These are phyloP conservation scores for Phialocephala subalpina DNA, from an alignment of 2,329 filamentous ascomycete species.

Conservation along the genomic window DNA sequence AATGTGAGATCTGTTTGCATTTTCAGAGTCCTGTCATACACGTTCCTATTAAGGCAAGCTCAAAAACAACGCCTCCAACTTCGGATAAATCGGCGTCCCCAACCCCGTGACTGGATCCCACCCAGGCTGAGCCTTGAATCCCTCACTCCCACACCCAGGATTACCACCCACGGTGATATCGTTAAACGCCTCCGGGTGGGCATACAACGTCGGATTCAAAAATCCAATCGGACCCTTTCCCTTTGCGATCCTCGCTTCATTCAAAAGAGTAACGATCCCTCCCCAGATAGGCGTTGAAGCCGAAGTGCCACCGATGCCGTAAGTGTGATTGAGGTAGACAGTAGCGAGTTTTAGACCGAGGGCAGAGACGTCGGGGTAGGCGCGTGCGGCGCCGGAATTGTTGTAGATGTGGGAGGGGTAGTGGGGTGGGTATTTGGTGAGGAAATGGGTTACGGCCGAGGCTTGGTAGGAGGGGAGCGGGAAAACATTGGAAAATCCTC, in stretches of 20 bases:
- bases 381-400: slow-evolving; percentile 35
- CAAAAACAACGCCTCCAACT: slow-evolving; percentile 26
- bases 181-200: slow-evolving; percentile 37
- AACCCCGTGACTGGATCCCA: slow-evolving; percentile 45
- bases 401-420: slow-evolving; percentile 32
- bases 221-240: slow-evolving; percentile 47
- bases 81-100: slow-evolving; percentile 28
- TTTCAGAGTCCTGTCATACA: neutral
- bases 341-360: slow-evolving; percentile 34
- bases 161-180: slow-evolving; percentile 42
- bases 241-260: slow-evolving; percentile 45
- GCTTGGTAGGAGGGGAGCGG: slow-evolving; percentile 39
- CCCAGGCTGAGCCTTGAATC: slow-evolving; percentile 39
- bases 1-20: too few species aligned
- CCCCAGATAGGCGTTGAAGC: slow-evolving; percentile 62
- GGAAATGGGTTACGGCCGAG: slow-evolving; percentile 33
- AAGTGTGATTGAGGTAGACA: slow-evolving; percentile 30
- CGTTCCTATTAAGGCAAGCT: slow-evolving; percentile 17
- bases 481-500: slow-evolving; percentile 57
- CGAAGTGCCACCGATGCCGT: slow-evolving; percentile 36
- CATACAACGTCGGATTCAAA: slow-evolving; percentile 44
- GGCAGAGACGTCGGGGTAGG: slow-evolving; percentile 39
- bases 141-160: slow-evolving; percentile 41
- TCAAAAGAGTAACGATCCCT: slow-evolving; percentile 56
- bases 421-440: slow-evolving; percentile 33